Conservation (phyloP, 805 yeast species). For the Kodamaea neixiangensis region DNA sequence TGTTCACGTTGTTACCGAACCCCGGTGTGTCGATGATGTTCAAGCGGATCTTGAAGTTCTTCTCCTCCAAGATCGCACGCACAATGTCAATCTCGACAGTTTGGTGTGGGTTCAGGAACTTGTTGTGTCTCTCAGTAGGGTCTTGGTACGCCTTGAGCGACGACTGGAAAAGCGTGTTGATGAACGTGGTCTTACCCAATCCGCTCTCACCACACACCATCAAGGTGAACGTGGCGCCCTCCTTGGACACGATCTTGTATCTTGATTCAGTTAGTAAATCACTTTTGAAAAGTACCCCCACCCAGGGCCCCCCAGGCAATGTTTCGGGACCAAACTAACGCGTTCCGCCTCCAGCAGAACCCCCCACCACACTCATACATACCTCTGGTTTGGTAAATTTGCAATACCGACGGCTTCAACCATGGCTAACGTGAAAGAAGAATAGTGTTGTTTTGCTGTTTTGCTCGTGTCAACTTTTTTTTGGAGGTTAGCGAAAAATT, state of each 20-base stretch:
- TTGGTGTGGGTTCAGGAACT: conserved; percentile 54
- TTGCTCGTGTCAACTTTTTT: conserved; percentile 12
- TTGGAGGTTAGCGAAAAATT: conserved; percentile 10
- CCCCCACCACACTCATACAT: conserved; percentile 22
- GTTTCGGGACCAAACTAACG: too few relatives aligned
- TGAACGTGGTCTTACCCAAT: conserved; percentile 87
- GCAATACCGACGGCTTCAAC: conserved; percentile 69
- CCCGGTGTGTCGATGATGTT: conserved; percentile 93
- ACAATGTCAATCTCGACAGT: conserved; percentile 79
- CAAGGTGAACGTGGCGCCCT: conserved; percentile 76
- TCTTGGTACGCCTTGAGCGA: conserved; percentile 61
- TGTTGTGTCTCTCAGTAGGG: conserved; percentile 55
- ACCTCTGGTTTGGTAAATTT: conserved; percentile 74
- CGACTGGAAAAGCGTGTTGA: conserved; percentile 82
- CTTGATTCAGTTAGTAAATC: conserved; percentile 28
- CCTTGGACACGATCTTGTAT: conserved; percentile 72
- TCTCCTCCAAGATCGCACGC: conserved; percentile 81
- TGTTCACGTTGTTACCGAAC: conserved; percentile 88
- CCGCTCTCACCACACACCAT: conserved; percentile 94
- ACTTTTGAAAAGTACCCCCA: not conserved
- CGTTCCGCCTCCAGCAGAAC: not conserved
- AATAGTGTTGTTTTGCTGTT: conserved; percentile 6
- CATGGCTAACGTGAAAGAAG: conserved; percentile 23
- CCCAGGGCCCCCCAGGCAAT: too few relatives aligned
- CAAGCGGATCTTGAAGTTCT: conserved; percentile 73